These are phyloP conservation scores for Medicago arabica DNA, from an alignment of 306 rosid species.

Conservation along the genomic window DNA sequence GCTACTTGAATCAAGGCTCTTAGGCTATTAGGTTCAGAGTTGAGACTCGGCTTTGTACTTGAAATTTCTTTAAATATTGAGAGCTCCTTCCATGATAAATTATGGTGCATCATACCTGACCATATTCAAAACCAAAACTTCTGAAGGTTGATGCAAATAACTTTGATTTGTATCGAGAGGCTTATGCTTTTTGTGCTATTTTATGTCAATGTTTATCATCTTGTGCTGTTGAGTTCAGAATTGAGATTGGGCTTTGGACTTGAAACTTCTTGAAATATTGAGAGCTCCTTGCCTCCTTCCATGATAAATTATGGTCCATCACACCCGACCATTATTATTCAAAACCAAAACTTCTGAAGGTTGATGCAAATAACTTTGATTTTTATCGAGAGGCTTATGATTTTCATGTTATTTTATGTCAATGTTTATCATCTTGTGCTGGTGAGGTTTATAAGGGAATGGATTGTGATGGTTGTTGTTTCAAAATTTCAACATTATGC, in stretches of 20 bases:
- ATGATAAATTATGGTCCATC: too few species aligned
- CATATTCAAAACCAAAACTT: not conserved
- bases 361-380: conserved; percentile 33
- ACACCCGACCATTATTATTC: too few species aligned
- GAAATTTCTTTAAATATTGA: conserved; percentile 21
- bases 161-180: conserved; percentile 5
- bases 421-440: conserved; percentile 29
- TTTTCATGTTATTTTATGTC: conserved; percentile 27
- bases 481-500: conserved; percentile 2
- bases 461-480: conserved; percentile 7
- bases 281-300: too few species aligned
- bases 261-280: conserved; percentile 22
- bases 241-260: conserved; percentile 11
- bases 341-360: conserved; percentile 13
- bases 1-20: conserved; percentile 1
- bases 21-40: conserved; percentile 6
- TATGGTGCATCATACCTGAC: too few species aligned
- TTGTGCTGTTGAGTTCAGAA: conserved; percentile 29
- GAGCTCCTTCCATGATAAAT: too few species aligned
- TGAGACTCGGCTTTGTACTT: conserved; percentile 15
- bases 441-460: conserved; percentile 14
- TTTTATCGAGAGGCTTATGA: not conserved
- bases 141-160: conserved; percentile 30
- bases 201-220: conserved; percentile 18
- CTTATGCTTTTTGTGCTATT: conserved; percentile 30